phyloP scores from a whole-genome alignment of 352 stramenopile species.

The Albugo candida region DNA sequence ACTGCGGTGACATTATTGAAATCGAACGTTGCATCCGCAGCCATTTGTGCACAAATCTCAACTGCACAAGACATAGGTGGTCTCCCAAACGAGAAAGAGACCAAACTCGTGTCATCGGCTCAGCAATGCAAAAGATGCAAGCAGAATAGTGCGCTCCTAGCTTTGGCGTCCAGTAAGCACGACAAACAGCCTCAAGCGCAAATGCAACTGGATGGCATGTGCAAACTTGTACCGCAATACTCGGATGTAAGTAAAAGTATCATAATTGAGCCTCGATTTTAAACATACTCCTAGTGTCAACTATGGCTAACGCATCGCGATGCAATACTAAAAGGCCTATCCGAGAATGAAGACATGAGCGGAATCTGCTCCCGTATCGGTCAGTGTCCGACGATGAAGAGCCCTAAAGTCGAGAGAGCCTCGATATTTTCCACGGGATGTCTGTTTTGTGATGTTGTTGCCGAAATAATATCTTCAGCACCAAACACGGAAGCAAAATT shows the following conservation, averaged over 20 bases:
- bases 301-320: conserved; percentile 31
- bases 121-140: conserved; percentile 22
- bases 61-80: no score
- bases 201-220: no score
- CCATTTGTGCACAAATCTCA: no score
- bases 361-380: conserved; percentile 28
- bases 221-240: no score
- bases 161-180: conserved; percentile 21
- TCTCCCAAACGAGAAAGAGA: no score
- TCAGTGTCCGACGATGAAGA: conserved; percentile 14
- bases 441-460: conserved; percentile 64
- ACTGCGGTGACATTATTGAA: conserved; percentile 23
- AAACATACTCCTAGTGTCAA: conserved; percentile 13
- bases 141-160: conserved; percentile 33
- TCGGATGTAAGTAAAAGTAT: no score
- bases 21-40: background rate
- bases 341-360: conserved; percentile 25
- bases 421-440: conserved; percentile 32
- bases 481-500: conserved; percentile 27
- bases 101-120: no score
- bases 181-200: conserved; percentile 7
- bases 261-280: no score
- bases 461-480: conserved; percentile 27
- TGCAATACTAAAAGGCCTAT: conserved; percentile 27
- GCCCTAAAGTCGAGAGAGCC: conserved; percentile 11